Base-by-base conservation (phyloP, 1,139 yeast genomes). In the Lodderomyces orthopsilosis region DNA sequence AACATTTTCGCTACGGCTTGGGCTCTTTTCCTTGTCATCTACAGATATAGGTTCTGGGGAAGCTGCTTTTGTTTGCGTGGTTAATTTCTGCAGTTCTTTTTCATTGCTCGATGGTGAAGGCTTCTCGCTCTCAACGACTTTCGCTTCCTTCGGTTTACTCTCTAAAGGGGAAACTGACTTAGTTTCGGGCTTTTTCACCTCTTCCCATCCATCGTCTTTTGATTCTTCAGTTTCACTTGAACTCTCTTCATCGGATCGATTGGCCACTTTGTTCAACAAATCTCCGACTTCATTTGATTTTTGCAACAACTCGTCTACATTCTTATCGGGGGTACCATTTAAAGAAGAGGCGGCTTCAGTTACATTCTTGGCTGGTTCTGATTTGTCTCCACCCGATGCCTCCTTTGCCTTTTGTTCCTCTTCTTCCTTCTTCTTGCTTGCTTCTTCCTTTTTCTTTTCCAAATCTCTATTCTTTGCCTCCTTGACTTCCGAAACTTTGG, bases 191-290 rank as follows among this genome's bases (percentile, higher is more conserved):
- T 64, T 68, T 44, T 65, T 57, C 21, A 65, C 68, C 44, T 70
- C 68, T 57, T 71, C 74, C 70, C 76, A 71, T 33, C 67, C 74
- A 38, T 70, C 77, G 56, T 70, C 74, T 68, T 75, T 70, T 33
- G 68, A 74, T 38, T 70, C 77, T 41, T 67, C 69, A 38, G 62
- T 61, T 32, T 58, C 62, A 22, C 57, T 57, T 12, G 58, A 55
- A 40, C 68, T 73, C 46, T 76, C 78, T 38, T 68, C 66, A 44
- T 71, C 75, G 17, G 74, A 65, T 45, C 63, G 63, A 41, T 68
- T 70, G 41, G 60, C 66, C 1, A 70, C 77, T 51, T 70, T 70
- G 41, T 55, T 57, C 37, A 72, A 63, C 46, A 76, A 59, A 46
- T 52, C 52, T 49, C 62, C 66, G 49, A 68, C 76, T 51, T 65